A percentile compares a stretch with the other conserved stretches of the same genome.
phyloP scores from a whole-genome alignment of 768 basidiomycete species.

The Tricholomella constricta region DNA sequence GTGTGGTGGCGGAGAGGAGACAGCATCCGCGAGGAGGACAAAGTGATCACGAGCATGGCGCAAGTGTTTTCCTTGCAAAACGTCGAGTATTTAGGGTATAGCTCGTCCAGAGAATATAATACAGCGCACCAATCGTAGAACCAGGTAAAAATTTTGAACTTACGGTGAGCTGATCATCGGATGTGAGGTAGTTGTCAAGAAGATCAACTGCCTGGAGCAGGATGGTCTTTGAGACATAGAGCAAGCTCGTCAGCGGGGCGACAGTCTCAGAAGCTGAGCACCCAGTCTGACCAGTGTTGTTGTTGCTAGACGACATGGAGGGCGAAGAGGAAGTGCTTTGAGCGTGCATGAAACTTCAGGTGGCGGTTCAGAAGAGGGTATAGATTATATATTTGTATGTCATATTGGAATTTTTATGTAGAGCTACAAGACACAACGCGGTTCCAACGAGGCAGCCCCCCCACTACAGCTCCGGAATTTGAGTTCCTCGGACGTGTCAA shows the following conservation, averaged over 20 bases:
- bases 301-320: constrained; percentile 27
- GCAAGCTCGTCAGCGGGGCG: constrained; percentile 50
- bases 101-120: constrained; percentile 9
- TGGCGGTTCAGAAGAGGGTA: constrained; percentile 59
- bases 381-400: constrained; percentile 9
- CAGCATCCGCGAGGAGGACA: constrained; percentile 59
- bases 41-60: constrained; percentile 88
- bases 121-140: constrained; percentile 74
- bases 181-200: constrained; percentile 61
- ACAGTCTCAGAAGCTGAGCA: constrained; percentile 14
- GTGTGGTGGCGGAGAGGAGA: constrained; percentile 46
- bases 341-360: constrained; percentile 89
- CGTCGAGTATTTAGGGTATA: constrained; percentile 4
- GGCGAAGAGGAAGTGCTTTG: constrained; percentile 31
- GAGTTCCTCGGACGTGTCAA: constrained; percentile 2
- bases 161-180: constrained; percentile 68
- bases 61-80: constrained; percentile 71
- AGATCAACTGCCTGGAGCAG: constrained; percentile 75
- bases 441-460: constrained; percentile 11
- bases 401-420: constrained; percentile 2
- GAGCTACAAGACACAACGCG: constrained; percentile 11
- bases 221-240: constrained; percentile 67
- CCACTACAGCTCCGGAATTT: constrained; percentile 5
- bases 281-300: constrained; percentile 15
- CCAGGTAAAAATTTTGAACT: constrained; percentile 81